Evolutionary conservation across 2,329 filamentous ascomycete genomes (phyloP).

Genomic region (Aspergillus udagawae): DNA sequence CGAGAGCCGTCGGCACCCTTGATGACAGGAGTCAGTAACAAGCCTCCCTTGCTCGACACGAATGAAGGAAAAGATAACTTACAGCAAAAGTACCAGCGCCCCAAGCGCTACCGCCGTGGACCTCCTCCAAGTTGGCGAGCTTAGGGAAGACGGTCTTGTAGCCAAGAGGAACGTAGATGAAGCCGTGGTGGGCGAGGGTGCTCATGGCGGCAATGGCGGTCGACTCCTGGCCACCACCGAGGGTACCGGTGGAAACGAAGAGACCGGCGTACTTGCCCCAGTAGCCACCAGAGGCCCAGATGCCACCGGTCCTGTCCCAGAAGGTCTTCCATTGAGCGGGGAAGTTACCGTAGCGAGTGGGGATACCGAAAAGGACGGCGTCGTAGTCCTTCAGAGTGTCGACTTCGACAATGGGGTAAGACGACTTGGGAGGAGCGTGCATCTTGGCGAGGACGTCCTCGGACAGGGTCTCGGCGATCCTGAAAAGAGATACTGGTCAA

Average conservation of each 20-base stretch:
- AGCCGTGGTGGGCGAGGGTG: conserved; percentile 87
- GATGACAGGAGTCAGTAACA: conserved; percentile 8
- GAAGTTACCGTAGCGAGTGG: conserved; percentile 96
- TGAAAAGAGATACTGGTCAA: conserved; percentile 28
- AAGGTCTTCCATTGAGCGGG: conserved; percentile 84
- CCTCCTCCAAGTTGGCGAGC: conserved; percentile 68
- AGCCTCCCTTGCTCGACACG: neutral
- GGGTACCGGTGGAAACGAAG: conserved; percentile 81
- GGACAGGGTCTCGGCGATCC: conserved; percentile 79
- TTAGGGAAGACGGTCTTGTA: conserved; percentile 75
- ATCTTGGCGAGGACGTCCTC: conserved; percentile 83
- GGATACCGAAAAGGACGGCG: conserved; percentile 87
- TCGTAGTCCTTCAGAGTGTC: conserved; percentile 71
- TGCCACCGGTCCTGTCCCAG: conserved; percentile 83
- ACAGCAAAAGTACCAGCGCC: conserved; percentile 87
- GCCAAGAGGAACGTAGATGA: conserved; percentile 93
- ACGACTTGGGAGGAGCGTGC: conserved; percentile 74
- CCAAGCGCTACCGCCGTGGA: conserved; percentile 86
- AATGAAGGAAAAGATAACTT: conserved; percentile 25
- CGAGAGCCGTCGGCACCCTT: conserved; percentile 71
- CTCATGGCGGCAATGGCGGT: conserved; percentile 78
- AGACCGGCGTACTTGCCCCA: conserved; percentile 86
- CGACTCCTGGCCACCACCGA: conserved; percentile 88
- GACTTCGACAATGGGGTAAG: conserved; percentile 61
- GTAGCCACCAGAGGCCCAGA: conserved; percentile 75